phyloP scores from a whole-genome alignment of 192 early-diverging fungal species.

The Mortierella hygrophila region DNA sequence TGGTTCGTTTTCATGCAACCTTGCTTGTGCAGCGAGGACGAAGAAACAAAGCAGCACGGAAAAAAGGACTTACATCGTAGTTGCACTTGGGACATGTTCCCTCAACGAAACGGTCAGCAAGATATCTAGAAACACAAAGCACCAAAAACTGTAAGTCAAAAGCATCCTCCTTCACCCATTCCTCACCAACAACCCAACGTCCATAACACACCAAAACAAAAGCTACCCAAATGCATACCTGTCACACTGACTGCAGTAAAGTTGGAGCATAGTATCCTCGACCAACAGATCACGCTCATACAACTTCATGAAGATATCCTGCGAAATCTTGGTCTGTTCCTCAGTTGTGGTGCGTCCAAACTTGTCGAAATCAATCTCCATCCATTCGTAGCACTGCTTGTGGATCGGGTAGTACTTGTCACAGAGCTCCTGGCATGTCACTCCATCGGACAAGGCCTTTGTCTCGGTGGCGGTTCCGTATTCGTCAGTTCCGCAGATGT shows the following conservation, averaged over 20 bases:
- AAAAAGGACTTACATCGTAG: slow-evolving; percentile 67
- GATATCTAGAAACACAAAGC: slow-evolving; percentile 69
- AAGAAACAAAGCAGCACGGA: not conserved
- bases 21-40: not conserved
- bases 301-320: slow-evolving; percentile 87
- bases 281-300: slow-evolving; percentile 77
- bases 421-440: slow-evolving; percentile 92
- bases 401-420: slow-evolving; percentile 96
- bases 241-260: slow-evolving; percentile 90
- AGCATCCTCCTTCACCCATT: not conserved
- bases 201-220: not conserved
- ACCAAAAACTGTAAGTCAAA: not conserved
- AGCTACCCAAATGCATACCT: slow-evolving; percentile 59
- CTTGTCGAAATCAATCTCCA: slow-evolving; percentile 92
- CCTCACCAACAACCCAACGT: not conserved
- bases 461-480: slow-evolving; percentile 99
- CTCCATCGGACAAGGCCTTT: slow-evolving; percentile 93
- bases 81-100: slow-evolving; percentile 94
- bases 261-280: slow-evolving; percentile 86
- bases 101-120: slow-evolving; percentile 98
- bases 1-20: not conserved
- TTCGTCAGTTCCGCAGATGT: slow-evolving; percentile 98
- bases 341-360: slow-evolving; percentile 96
- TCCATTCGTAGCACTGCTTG: slow-evolving; percentile 93
- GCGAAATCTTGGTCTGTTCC: slow-evolving; percentile 93